Evolutionary conservation across 2,329 filamentous ascomycete genomes (phyloP).

Genomic region (Didymella segeticola): DNA sequence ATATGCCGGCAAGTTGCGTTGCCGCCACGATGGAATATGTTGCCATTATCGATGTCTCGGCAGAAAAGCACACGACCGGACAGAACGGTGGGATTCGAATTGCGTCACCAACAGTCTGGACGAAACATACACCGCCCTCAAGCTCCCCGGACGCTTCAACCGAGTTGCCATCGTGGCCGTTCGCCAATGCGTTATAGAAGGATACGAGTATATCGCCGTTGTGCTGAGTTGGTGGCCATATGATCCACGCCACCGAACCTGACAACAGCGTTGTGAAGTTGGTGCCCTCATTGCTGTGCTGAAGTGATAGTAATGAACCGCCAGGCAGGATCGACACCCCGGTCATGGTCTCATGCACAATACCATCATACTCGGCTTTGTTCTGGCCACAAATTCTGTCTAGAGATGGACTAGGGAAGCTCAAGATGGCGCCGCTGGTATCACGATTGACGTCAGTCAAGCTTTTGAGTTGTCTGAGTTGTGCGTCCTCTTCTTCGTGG

Average conservation of each 20-base stretch:
- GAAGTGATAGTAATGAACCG: slow-evolving; percentile 13
- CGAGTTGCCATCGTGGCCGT: neutral
- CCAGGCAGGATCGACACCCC: slow-evolving; percentile 13
- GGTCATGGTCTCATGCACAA: slow-evolving; percentile 9
- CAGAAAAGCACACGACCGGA: slow-evolving; percentile 17
- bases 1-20: slow-evolving; percentile 13
- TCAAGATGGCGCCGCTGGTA: neutral
- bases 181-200: slow-evolving; percentile 14
- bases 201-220: slow-evolving; percentile 21
- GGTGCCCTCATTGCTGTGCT: slow-evolving; percentile 28
- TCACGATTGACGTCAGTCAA: neutral
- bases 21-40: slow-evolving; percentile 15
- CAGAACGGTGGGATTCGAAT: slow-evolving; percentile 28
- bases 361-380: neutral
- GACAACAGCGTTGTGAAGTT: slow-evolving; percentile 23
- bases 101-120: slow-evolving; percentile 22
- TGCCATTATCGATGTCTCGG: slow-evolving; percentile 16
- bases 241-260: slow-evolving; percentile 27
- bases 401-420: slow-evolving; percentile 19
- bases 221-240: slow-evolving; percentile 30
- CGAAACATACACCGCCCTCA: slow-evolving; percentile 23
- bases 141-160: slow-evolving; percentile 10
- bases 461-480: neutral
- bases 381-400: slow-evolving; percentile 9
- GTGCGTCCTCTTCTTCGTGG: neutral